phyloP scores from a whole-genome alignment of 345 rosid species.

The Lumnitzera racemosa region DNA sequence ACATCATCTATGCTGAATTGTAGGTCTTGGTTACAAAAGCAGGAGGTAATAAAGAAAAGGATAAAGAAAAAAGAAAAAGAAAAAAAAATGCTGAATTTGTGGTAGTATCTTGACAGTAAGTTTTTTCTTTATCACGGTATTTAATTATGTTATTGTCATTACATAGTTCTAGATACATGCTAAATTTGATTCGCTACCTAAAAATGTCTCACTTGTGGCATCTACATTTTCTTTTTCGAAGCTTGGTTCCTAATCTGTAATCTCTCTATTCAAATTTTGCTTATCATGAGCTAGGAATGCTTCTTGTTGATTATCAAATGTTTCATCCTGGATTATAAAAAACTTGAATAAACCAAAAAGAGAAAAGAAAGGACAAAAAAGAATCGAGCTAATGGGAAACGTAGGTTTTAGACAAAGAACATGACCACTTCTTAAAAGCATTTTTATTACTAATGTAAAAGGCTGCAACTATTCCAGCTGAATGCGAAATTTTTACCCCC shows the following conservation, averaged over 20 bases:
- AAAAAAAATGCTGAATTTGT: no score
- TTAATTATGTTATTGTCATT: no score
- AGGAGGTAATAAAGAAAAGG: no score
- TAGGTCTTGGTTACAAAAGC: no score
- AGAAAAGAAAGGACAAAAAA: background rate
- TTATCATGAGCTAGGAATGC: constrained; percentile 24
- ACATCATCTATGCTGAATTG: no score
- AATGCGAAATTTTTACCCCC: constrained; percentile 53
- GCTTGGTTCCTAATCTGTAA: constrained; percentile 19
- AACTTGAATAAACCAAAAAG: background rate
- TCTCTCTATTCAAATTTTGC: constrained; percentile 26
- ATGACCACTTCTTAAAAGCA: constrained; percentile 39
- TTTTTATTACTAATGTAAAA: constrained; percentile 48
- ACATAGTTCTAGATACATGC: no score
- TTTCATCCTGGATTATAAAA: constrained; percentile 30
- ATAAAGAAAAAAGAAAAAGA: no score
- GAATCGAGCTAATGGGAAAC: no score
- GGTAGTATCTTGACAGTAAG: no score
- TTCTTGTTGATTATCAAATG: constrained; percentile 67
- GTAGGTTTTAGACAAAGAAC: background rate
- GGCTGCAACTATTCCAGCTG: constrained; percentile 54
- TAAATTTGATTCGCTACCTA: background rate
- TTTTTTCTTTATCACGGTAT: no score
- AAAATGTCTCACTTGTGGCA: constrained; percentile 25
- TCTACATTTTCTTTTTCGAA: constrained; percentile 19